Evolutionary conservation across 2,329 filamentous ascomycete genomes (phyloP), one percentile per base, ranked within the genome.

Genomic region (Fusarium kyushuense): DNA sequence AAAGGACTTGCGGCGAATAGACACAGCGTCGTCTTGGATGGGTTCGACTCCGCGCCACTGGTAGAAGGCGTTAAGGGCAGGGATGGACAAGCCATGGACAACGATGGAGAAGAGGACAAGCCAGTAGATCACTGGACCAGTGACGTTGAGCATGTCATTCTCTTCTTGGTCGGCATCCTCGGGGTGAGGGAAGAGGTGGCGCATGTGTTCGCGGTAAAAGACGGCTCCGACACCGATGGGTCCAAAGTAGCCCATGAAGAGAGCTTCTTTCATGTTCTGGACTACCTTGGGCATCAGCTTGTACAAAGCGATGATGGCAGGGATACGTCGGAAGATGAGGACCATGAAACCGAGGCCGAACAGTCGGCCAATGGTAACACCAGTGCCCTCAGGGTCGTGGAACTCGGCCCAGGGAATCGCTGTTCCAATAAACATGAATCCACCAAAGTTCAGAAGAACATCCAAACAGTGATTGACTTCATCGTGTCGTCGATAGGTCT

Each of bases 181-280:
- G 0, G 74, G 58, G 7, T 76, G 58, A 0, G 80, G 81, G 58
- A 83, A 82, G 6, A 84, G 70, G 13, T 83, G 76, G 10, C 76
- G 75, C 3, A 80, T 79, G 58, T 84, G 82, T 67, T 84, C 80
- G 16, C 94, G 83, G 76, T 94, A 94, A 76, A 93, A 94, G 25
- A 93, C 85, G 1, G 92, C 91, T 21, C 89, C 90, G 11, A 92
- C 90, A 3, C 92, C 92, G 46, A 94, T 93, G 0, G 92, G 92
- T 0, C 91, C 92, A 70, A 94, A 94, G 61, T 88, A 88, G 0
- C 87, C 87, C 84, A 89, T 86, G 59, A 89, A 89, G 0, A 89
- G 70, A 1, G 86, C 87, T 61, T 89, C 86, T 67, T 84, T 85
- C 80, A 83, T 87, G 69, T 81, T 77, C n/a, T 81, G 80, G 57